A percentile compares a stretch with the other conserved stretches of the same genome.
These are phyloP conservation scores for Truncatella angustata DNA, from an alignment of 2,329 filamentous ascomycete species.

Conservation along the genomic window DNA sequence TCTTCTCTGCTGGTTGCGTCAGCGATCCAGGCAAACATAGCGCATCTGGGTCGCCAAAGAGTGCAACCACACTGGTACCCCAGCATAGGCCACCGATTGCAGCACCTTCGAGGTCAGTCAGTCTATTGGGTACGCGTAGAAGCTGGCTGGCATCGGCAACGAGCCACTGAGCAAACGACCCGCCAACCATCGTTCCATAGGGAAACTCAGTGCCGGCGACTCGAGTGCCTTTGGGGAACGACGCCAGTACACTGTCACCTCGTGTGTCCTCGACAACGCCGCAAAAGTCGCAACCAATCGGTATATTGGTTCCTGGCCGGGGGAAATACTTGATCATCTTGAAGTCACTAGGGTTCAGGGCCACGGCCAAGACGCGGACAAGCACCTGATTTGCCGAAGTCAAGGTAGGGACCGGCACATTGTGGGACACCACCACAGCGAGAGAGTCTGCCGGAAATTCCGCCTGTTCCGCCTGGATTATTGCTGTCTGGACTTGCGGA, in stretches of 20 bases:
- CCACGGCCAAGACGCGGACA: slow-evolving; percentile 19
- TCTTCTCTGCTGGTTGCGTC: slow-evolving; percentile 5
- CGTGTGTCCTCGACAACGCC: slow-evolving; percentile 14
- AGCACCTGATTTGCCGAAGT: slow-evolving; percentile 1
- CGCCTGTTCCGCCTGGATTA: not conserved
- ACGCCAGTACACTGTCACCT: not conserved
- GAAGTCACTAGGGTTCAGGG: slow-evolving; percentile 25
- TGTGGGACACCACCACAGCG: not conserved
- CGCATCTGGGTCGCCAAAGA: slow-evolving; percentile 11
- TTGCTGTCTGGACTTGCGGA: not conserved
- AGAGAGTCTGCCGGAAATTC: not conserved
- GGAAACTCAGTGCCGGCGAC: slow-evolving; percentile 15
- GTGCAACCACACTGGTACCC: slow-evolving; percentile 18
- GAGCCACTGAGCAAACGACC: slow-evolving; percentile 15
- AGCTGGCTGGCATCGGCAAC: slow-evolving; percentile 10
- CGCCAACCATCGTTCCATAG: slow-evolving; percentile 8
- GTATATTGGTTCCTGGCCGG: slow-evolving; percentile 5
- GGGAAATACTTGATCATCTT: slow-evolving; percentile 23
- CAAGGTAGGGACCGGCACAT: slow-evolving; percentile 1
- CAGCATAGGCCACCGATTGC: slow-evolving; percentile 24
- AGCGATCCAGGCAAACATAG: slow-evolving; percentile 11
- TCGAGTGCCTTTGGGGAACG: not conserved
- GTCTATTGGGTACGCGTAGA: slow-evolving; percentile 17
- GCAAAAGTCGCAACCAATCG: slow-evolving; percentile 23
- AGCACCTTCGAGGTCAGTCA: slow-evolving; percentile 20